These are phyloP conservation scores for Bipolaris oryzae DNA, from an alignment of 2,329 filamentous ascomycete genomes.

Conservation along the genomic window DNA sequence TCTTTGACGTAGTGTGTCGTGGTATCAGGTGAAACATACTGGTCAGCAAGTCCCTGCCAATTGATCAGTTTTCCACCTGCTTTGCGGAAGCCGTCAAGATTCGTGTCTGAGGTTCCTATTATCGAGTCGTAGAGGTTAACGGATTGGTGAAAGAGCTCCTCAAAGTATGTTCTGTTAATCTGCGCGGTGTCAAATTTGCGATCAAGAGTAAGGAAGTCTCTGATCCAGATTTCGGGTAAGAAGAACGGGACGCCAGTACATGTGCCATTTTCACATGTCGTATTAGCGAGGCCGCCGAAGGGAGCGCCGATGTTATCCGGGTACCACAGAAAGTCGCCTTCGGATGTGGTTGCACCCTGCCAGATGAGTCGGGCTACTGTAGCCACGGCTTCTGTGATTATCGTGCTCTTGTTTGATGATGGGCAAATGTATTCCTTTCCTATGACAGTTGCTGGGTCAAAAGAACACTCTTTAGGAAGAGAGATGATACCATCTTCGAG, in stretches of 20 bases:
- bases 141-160: constrained; percentile 13
- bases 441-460: constrained; percentile 23
- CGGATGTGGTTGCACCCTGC: constrained; percentile 16
- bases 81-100: constrained; percentile 19
- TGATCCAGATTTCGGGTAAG: constrained; percentile 18
- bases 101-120: constrained; percentile 16
- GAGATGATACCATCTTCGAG: constrained; percentile 40
- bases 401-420: constrained; percentile 9
- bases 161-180: constrained; percentile 12
- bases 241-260: constrained; percentile 17
- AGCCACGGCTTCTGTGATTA: constrained; percentile 16
- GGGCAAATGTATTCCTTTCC: constrained; percentile 17
- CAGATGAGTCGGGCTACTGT: constrained; percentile 20
- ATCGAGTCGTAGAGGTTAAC: constrained; percentile 20
- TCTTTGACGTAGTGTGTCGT: constrained; percentile 22
- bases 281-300: constrained; percentile 14
- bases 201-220: constrained; percentile 20
- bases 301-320: constrained; percentile 15
- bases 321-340: constrained; percentile 23
- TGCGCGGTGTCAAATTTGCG: constrained; percentile 11
- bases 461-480: constrained; percentile 28
- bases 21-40: constrained; percentile 16
- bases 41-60: constrained; percentile 28
- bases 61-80: constrained; percentile 32
- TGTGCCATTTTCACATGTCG: constrained; percentile 14